Percentiles rank a stretch among this genome's conserved stretches.
phyloP scores from a whole-genome alignment of 192 early-diverging fungal species.

The Mortierella hygrophila region DNA sequence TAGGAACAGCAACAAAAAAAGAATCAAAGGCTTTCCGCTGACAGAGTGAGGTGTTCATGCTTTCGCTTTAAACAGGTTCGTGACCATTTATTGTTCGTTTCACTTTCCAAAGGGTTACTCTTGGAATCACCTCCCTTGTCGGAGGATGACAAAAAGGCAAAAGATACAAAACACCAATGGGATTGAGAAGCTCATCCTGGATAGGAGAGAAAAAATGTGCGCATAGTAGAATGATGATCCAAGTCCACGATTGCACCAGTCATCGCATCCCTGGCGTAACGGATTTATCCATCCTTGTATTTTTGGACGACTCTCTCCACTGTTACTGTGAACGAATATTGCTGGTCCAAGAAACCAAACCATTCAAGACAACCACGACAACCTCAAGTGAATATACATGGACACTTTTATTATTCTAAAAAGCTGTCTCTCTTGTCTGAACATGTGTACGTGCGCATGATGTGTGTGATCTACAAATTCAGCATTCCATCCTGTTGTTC shows the following conservation, averaged over 20 bases:
- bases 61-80: neutral
- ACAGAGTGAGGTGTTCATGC: neutral
- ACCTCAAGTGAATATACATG: neutral
- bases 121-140: neutral
- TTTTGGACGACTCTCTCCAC: neutral
- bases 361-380: neutral
- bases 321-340: neutral
- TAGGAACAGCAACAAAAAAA: neutral
- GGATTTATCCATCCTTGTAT: neutral
- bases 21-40: neutral
- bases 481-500: constrained; percentile 21
- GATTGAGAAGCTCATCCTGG: neutral
- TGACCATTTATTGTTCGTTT: neutral
- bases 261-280: neutral
- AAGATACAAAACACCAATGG: neutral
- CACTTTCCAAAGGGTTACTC: neutral
- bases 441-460: neutral
- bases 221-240: neutral
- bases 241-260: neutral
- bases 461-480: neutral
- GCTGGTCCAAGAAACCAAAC: neutral
- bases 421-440: neutral
- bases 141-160: neutral
- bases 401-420: neutral
- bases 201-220: too few species aligned